A percentile compares a stretch with the other conserved stretches of the same genome.
These are phyloP conservation scores for Penicillium mononematosum DNA, from an alignment of 495 filamentous ascomycete species.

Conservation along the genomic window DNA sequence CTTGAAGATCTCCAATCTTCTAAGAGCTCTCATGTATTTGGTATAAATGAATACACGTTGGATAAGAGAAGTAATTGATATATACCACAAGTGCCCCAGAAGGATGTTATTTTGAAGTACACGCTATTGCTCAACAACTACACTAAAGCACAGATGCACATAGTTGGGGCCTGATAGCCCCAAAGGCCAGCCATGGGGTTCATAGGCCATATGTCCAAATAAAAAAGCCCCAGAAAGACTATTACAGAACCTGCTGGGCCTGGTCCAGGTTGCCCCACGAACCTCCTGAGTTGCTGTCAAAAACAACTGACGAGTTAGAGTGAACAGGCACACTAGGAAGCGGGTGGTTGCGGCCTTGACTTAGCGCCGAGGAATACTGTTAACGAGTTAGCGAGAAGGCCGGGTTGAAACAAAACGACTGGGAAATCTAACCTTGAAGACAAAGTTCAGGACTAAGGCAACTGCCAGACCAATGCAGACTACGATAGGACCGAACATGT, in stretches of 20 bases:
- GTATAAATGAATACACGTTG: background rate
- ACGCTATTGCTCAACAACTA: constrained; percentile 2
- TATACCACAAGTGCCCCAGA: background rate
- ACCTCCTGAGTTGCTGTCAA: constrained; percentile 11
- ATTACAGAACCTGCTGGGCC: constrained; percentile 26
- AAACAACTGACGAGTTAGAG: constrained; percentile 18
- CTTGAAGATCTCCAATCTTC: background rate
- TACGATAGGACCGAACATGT: constrained; percentile 75
- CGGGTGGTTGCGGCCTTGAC: constrained; percentile 24
- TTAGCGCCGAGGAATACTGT: constrained; percentile 39
- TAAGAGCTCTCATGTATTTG: background rate
- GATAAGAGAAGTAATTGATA: background rate
- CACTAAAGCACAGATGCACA: background rate
- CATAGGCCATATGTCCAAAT: background rate
- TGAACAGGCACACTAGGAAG: constrained; percentile 9
- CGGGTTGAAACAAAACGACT: background rate
- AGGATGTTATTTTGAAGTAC: background rate
- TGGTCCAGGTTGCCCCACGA: constrained; percentile 21
- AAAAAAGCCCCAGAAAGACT: background rate
- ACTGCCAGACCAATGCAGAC: constrained; percentile 76
- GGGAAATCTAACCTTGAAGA: constrained; percentile 58
- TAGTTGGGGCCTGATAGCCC: background rate
- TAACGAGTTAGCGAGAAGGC: constrained; percentile 16
- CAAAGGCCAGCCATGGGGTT: background rate
- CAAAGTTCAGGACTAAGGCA: constrained; percentile 84